Evolutionary conservation across 1,284 basidiomycete species (phyloP), one percentile per base, ranked within the genome.

Genomic region (Somion occarium): DNA sequence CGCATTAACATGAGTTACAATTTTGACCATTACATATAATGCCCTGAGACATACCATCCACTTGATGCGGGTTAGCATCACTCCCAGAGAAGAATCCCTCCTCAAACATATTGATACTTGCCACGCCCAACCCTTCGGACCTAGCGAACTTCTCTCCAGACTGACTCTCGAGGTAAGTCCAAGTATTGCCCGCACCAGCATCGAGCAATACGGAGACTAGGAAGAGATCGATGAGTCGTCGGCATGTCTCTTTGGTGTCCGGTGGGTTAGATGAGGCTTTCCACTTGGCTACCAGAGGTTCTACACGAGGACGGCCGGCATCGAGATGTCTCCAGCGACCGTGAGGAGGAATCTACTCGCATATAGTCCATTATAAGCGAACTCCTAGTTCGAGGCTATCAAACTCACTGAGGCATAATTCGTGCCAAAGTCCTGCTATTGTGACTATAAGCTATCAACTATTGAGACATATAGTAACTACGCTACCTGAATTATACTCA

Each of bases 181-280:
- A 98, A 15, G 70, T 67, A 55, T 84, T 85, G 0, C 95, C 95
- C 0, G 94, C 95, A 0, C 94, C 95, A 0, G 95, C 95, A 60
- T 98, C 95, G 44, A 98, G 83, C 18, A 98, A 75, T 3, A 98
- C 95, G 3, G 91, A 93, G 18, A 96, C 91, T 53, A 98, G 77
- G 72, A 95, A 96, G 26, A 98, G 79, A 69, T 98, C 95, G 60
- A 98, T 76, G 19, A 93, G 75, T 1, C 91, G 77, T 48, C 82
- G 82, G 47, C 83, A 79, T 41, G 79, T 78, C 62, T 93, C 90
- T 48, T 79, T 79, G 3, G 66, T 60, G 56, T 80, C 73, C 5
- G 80, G 72, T 7, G 78, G 70, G 42, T 69, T 65, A 1, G 74
- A 56, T 1, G 70, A 73, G 34, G 64, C 64, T 34, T 73, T 74